Evolutionary conservation across 2,329 filamentous ascomycete genomes (phyloP).

Genomic region (Proliferodiscus dingleyae): DNA sequence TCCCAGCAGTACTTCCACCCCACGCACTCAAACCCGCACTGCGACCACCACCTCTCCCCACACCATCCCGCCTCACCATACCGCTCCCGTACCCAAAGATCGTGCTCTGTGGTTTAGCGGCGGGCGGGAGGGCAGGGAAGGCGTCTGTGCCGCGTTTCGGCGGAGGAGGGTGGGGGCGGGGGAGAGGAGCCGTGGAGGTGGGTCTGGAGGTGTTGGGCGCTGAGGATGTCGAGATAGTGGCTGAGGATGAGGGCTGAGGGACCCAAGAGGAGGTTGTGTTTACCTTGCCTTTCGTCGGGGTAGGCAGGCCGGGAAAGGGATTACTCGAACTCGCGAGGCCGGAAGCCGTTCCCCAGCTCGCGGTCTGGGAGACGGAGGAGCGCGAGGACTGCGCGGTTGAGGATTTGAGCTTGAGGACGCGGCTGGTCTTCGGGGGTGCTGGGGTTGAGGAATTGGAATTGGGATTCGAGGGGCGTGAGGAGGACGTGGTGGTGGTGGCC

Average conservation of each 20-base stretch:
- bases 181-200: slow-evolving; percentile 10
- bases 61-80: slow-evolving; percentile 52
- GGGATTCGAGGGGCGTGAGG: slow-evolving; percentile 13
- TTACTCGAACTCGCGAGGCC: slow-evolving; percentile 29
- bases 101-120: slow-evolving; percentile 61
- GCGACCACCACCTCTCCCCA: slow-evolving; percentile 47
- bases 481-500: slow-evolving; percentile 24
- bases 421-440: slow-evolving; percentile 39
- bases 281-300: slow-evolving; percentile 24
- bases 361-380: slow-evolving; percentile 50
- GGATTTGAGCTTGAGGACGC: slow-evolving; percentile 63
- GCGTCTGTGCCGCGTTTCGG: slow-evolving; percentile 43
- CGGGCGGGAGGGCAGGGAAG: slow-evolving; percentile 79
- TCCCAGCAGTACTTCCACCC: slow-evolving; percentile 6
- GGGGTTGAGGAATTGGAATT: no score
- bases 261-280: slow-evolving; percentile 32
- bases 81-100: slow-evolving; percentile 58
- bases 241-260: slow-evolving; percentile 25
- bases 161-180: slow-evolving; percentile 3
- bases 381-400: slow-evolving; percentile 64
- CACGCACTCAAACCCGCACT: slow-evolving; percentile 19
- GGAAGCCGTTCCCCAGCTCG: slow-evolving; percentile 48
- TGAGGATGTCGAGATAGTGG: slow-evolving; percentile 33
- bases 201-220: slow-evolving; percentile 21
- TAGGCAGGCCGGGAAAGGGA: slow-evolving; percentile 41